phyloP scores from a whole-genome alignment of 169 alveolate genomes.

The Plasmodium gallinaceum region DNA sequence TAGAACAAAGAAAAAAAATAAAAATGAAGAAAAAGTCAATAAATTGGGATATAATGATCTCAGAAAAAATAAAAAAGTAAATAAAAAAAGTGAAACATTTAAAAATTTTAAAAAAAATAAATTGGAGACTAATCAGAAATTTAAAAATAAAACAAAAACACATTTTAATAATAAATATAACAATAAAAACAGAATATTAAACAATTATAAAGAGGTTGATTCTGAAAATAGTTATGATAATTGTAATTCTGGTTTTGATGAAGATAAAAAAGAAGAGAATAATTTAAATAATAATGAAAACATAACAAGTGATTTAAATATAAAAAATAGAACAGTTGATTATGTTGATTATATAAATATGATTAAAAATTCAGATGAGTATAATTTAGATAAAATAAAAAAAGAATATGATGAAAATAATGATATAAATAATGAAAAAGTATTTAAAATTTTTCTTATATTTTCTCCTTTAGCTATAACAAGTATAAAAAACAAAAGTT shows the following conservation, averaged over 20 bases:
- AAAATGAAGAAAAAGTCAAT: too few species aligned
- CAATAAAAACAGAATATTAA: not conserved
- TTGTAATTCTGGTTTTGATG: not conserved
- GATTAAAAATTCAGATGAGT: constrained; percentile 11
- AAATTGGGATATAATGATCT: too few species aligned
- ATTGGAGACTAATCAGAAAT: not conserved
- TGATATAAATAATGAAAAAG: not conserved
- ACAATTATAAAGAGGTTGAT: not conserved
- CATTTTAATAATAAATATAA: not conserved
- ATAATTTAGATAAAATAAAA: not conserved
- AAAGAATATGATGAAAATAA: not conserved
- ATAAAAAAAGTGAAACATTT: too few species aligned
- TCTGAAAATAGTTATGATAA: not conserved
- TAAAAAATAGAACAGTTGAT: constrained; percentile 7
- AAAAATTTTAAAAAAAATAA: not conserved
- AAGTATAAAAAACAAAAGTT: constrained; percentile 42
- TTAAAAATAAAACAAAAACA: not conserved
- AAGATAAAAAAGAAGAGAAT: not conserved
- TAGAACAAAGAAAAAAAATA: too few species aligned
- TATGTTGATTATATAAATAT: constrained; percentile 21
- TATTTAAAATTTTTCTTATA: constrained; percentile 28
- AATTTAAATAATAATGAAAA: not conserved
- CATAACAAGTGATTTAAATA: not conserved
- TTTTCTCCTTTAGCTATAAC: constrained; percentile 70
- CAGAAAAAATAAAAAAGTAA: too few species aligned